Percentiles rank a stretch among this genome's conserved stretches.
Conservation (phyloP, 176 grass and related monocot species). For the Saccharum spontaneum region DNA sequence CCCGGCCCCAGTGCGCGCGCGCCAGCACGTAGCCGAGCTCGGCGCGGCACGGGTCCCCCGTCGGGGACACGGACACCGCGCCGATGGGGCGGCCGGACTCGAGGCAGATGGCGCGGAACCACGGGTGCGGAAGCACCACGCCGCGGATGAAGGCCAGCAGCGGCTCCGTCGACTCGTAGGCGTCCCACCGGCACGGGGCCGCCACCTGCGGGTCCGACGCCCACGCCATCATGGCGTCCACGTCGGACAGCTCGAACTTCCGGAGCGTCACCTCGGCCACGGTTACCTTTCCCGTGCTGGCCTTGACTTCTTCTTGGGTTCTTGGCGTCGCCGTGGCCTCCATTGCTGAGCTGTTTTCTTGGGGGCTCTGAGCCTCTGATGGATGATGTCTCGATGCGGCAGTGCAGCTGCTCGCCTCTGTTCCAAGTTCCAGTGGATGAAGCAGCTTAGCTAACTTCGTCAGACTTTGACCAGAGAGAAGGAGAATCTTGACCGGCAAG, state of each 20-base stretch:
- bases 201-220: slow-evolving; percentile 71
- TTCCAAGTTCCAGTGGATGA: neutral
- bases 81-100: slow-evolving; percentile 24
- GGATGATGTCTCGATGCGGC: neutral
- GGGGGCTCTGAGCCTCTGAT: neutral
- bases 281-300: neutral
- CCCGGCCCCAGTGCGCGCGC: slow-evolving; percentile 59
- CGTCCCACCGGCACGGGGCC: slow-evolving; percentile 57
- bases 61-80: slow-evolving; percentile 55
- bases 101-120: slow-evolving; percentile 76
- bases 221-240: slow-evolving; percentile 74
- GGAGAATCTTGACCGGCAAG: slow-evolving; percentile 12
- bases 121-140: slow-evolving; percentile 64
- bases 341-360: neutral
- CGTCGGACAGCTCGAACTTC: slow-evolving; percentile 51
- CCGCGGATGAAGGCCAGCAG: slow-evolving; percentile 58
- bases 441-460: neutral
- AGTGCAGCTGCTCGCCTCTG: neutral
- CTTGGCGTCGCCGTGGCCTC: neutral
- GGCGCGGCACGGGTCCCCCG: slow-evolving; percentile 41
- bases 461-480: neutral
- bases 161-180: slow-evolving; percentile 55
- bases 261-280: slow-evolving; percentile 50
- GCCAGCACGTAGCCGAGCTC: slow-evolving; percentile 82
- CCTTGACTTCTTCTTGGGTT: neutral